Evolutionary conservation across 768 basidiomycete genomes (phyloP), one percentile per base, ranked within the genome.

Genomic region (Lentinula sp.): DNA sequence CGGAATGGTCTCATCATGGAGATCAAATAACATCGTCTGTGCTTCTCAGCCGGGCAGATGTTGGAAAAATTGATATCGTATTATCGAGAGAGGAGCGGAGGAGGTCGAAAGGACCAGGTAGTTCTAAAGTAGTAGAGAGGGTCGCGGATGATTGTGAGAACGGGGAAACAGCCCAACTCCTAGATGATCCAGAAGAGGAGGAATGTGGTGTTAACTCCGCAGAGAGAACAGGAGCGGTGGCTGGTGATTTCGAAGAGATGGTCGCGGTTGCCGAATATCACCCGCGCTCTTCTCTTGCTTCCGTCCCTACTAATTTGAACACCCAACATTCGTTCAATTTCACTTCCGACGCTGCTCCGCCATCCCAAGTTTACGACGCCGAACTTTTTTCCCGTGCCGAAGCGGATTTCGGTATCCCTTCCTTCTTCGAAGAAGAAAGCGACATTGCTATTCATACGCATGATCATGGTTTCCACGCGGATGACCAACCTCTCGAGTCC

Each of bases 51-150:
- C 28, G 61, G 9, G 63, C 63, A 33, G 63, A 62, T 16, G 67
- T 63, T 6, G 50, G 23, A 6, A 37, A 63, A 57, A 73, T 68
- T 32, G 73, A 72, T 16, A 72, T 82, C 10, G 66, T 82, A 36
- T 64, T 81, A 57, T 79, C 78, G 18, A 72, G 77, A 43, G 70
- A 69, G 23, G 81, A 84, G 62, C 71, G 81, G 5, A 61, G 64
- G 61, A 67, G 69, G 65, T 62, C 66, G 48, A 66, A 62, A 35
- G 70, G 64, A 45, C 61, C 65, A 65, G 4, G 61, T 58, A 4
- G 54, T 62, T 23, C 53, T 54, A 33, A 59, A 9, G 56, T 65
- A 42, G 61, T 59, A 20, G 12, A 4, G 23, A 46, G 53, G 32
- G 64, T 59, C 61, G 64, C 59, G 52, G 48, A 48, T 8, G 42